Base-by-base conservation (phyloP, 257 asterid genomes). In the Apocynum venetum region DNA sequence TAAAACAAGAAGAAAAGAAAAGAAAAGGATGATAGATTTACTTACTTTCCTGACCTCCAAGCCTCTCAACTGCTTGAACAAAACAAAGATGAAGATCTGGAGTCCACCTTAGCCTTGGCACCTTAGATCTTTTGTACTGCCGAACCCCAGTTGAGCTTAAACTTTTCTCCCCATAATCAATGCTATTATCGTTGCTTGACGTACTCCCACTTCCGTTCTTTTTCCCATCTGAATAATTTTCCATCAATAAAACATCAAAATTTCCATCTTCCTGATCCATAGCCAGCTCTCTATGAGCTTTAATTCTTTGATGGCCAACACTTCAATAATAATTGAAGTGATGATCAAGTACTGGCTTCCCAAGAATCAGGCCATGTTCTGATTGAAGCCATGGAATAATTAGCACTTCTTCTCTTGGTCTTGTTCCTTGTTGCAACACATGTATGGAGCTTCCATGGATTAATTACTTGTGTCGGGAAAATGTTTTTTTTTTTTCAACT, bases 1-100 rank as follows among this genome's bases (percentile, higher is more conserved):
- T n/a, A 13, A 67, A 67, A 43, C 7, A 3, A 44, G 3, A 68
- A 55, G 15, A 3, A 14, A 55, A 55, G 8, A 55, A 55, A n/a
- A 11, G 13, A 17, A 55, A 55, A 53, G 14, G 1, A 53, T 53
- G 5, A 19, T 55, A 25, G 11, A 40, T 36, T 35, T 1, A 41
- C 73, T 68, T 73, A 83, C 86, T 83, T 73, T 83, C 86, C 35
- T 80, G 86, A 57, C 86, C 86, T 2, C 86, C 86, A 38, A 83
- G 81, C 25, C 80, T 72, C 40, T 83, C 79, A 13, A 83, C 82
- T 12, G 84, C 86, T 67, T 77, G 78, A 74, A 80, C 80, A 65
- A 83, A 83, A 78, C 84, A 73, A 57, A 43, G 79, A 71, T 83
- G 86, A 43, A 83, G 86, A 74, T 83, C 84, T 67, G 82, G 84